Evolutionary conservation across 2,329 filamentous ascomycete species (phyloP), one percentile per base, ranked within the genome.

Genomic region (Trichoderma endophyticum): DNA sequence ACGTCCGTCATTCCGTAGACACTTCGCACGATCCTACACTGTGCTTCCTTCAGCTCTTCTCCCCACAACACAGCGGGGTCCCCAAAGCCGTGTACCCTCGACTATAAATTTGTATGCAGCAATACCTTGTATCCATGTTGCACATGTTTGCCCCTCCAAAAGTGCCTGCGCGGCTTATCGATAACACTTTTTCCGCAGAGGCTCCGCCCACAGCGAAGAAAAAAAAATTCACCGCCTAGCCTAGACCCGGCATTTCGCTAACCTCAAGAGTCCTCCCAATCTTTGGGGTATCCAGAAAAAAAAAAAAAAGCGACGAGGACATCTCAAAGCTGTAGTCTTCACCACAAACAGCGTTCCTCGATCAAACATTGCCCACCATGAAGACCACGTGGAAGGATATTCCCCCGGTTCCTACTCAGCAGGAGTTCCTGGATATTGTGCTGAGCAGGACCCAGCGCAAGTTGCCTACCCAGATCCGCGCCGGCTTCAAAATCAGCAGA

Each of bases 351-450:
- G 57, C 72, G 26, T 61, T 51, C 72, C 63, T 59, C 63, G 36
- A 43, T 24, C 61, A 64, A 76, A 76, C 18, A 74, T 79, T 76
- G 79, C 78, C 82, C 84, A 83, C 75, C 70, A 88, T 88, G 86
- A 88, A 88, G 85, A 88, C 86, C 74, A 89, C 87, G 71, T 91
- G 89, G 89, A 91, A 91, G 81, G 91, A 93, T 80, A 97, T 97
- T 78, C 91, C 92, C 74, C 93, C 94, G 76, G 93, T 97, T 76
- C 95, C 95, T 72, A 97, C 93, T 79, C 92, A 92, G 82, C 92
- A 97, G 86, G 96, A 99, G 84, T 98, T 99, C 80, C 88, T 99
- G 78, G 96, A 99, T 84, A 98, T 99, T 81, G 95, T 98, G 76
- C 89, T 99, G 78, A 97, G 93, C 80, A 88, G 96, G 77, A 98